Evolutionary conservation across 352 stramenopile species (phyloP), one percentile per base, ranked within the genome.

Genomic region (Hyaloperonospora arabidopsidis): DNA sequence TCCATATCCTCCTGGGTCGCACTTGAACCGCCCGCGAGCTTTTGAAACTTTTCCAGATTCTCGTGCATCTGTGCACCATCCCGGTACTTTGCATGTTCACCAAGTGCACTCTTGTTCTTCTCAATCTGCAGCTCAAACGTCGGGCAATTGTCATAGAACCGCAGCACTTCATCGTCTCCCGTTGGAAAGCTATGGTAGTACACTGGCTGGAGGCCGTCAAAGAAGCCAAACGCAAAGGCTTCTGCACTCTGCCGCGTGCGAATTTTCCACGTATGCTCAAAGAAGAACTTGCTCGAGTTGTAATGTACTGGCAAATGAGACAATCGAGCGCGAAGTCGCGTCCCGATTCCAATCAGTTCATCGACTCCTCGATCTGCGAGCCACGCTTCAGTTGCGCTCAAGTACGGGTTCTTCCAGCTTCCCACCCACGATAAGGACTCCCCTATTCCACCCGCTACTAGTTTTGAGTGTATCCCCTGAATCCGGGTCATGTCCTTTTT

Each of bases 81-180:
- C 0, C 73, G 74, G 68, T 88, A 91, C 11, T 68, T 57, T 2
- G 52, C 45, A 52, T 89, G 68, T 25, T 93, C 68, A 32, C 68
- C 52, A 8, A 63, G 88, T 17, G 83, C 69, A 5, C 57, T 83
- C 29, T 70, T 76, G 61, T 93, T 90, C 45, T 55, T 43, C 12
- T 89, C 76, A 52, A 93, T 79, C 14, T 57, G 51, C 4, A 36
- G 45, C 28, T 86, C 75, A 59, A 87, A 89, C 14, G 54, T 56
- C 0, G 74, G 78, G 19, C 83, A 93, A 61, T 93, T 93, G 57
- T 89, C 83, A 36, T 86, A 93, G 54, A 93, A 93, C 11, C 83
- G 76, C 49, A 93, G 66, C 46, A 76, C 59, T 60, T 80, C 52
- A 56, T 93, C 83, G 6, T 71, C 18, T 14, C 79, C 80, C 2